phyloP scores from a whole-genome alignment of 768 basidiomycete species.

The Neoboletus subvelutipes region DNA sequence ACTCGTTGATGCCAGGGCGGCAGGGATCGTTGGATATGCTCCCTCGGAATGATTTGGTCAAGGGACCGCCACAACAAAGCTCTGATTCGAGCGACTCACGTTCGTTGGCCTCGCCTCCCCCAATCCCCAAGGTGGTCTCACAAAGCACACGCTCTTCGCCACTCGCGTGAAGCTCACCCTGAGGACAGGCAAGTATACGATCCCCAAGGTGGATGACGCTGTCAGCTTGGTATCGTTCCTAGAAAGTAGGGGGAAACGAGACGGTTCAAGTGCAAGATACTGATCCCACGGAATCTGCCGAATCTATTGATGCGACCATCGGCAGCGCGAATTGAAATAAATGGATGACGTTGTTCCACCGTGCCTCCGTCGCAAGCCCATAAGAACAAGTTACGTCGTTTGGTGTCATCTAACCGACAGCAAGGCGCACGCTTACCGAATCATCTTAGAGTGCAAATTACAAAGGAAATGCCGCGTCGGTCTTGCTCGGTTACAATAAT shows the following conservation, averaged over 20 bases:
- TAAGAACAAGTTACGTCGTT: conserved; percentile 81
- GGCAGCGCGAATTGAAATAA: conserved; percentile 75
- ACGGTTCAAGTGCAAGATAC: conserved; percentile 69
- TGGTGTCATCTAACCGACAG: conserved; percentile 82
- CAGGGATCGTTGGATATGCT: conserved; percentile 21
- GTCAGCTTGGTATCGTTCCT: conserved; percentile 26
- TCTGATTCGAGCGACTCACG: conserved; percentile 34
- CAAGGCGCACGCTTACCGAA: conserved; percentile 52
- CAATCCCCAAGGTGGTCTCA: conserved; percentile 40
- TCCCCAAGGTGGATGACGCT: conserved; percentile 33
- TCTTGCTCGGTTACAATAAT: neutral
- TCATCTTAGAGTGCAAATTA: neutral
- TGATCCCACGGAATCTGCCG: conserved; percentile 16
- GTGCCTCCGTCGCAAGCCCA: conserved; percentile 60
- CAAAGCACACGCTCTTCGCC: conserved; percentile 27
- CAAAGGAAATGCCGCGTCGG: no score
- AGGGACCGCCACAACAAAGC: conserved; percentile 20
- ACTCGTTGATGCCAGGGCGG: conserved; percentile 9
- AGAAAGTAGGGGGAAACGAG: conserved; percentile 39
- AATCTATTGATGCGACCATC: conserved; percentile 53
- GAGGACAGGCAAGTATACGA: conserved; percentile 37
- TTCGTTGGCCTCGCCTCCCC: conserved; percentile 41
- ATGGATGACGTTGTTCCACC: conserved; percentile 67
- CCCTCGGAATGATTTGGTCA: conserved; percentile 15
- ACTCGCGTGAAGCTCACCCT: conserved; percentile 34